A percentile compares a stretch with the other conserved stretches of the same genome.
Conservation (phyloP, 208 protist genomes). For the Crithidia acanthocephali region DNA sequence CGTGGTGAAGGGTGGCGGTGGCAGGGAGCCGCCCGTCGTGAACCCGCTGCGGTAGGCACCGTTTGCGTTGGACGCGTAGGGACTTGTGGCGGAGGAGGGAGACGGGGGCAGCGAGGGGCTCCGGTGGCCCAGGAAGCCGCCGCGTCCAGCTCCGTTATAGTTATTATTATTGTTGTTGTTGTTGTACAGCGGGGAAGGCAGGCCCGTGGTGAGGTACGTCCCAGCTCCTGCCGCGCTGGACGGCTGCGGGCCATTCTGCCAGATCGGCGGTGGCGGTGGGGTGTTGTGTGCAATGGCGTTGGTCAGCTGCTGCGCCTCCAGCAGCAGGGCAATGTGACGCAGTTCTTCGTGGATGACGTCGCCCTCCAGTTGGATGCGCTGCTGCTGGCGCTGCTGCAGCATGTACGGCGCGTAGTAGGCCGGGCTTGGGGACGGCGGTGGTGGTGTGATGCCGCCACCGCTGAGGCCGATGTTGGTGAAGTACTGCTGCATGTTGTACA, state of each 20-base stretch:
- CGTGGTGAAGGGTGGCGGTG: slow-evolving; percentile 23
- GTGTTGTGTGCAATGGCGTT: slow-evolving; percentile 24
- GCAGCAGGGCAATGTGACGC: slow-evolving; percentile 25
- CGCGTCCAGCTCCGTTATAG: background rate
- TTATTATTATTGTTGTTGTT: background rate
- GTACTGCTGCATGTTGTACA: slow-evolving; percentile 10
- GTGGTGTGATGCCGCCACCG: slow-evolving; percentile 9
- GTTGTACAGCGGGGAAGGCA: slow-evolving; percentile 9
- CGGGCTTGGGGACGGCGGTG: background rate
- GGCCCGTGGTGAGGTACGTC: slow-evolving; percentile 36
- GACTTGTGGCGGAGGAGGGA: too few relatives aligned
- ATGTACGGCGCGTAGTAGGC: slow-evolving; percentile 8
- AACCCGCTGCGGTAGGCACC: slow-evolving; percentile 12
- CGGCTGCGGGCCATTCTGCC: slow-evolving; percentile 9
- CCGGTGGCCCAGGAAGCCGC: background rate
- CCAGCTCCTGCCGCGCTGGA: slow-evolving; percentile 22
- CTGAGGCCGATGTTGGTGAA: slow-evolving; percentile 13
- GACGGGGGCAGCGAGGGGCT: background rate
- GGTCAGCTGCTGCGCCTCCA: slow-evolving; percentile 34
- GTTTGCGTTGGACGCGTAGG: background rate
- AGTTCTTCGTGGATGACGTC: slow-evolving; percentile 33
- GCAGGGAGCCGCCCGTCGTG: slow-evolving; percentile 17
- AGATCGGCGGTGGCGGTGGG: slow-evolving; percentile 7
- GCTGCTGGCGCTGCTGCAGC: slow-evolving; percentile 13
- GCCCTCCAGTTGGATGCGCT: slow-evolving; percentile 14